Evolutionary conservation across 1,284 basidiomycete species (phyloP).

Genomic region (Malassezia cuniculi): DNA sequence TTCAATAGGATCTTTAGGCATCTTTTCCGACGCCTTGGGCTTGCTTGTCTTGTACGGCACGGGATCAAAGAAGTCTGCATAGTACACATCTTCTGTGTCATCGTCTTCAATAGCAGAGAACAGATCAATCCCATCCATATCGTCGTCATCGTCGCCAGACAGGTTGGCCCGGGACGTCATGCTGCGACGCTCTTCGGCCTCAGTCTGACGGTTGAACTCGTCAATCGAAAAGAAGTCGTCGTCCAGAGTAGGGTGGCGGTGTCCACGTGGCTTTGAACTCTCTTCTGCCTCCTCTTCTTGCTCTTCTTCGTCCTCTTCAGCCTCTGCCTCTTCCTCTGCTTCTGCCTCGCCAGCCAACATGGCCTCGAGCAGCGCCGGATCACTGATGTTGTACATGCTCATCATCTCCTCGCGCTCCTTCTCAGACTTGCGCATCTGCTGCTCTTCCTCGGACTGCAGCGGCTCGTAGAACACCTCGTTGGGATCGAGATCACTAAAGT

Average conservation of each 20-base stretch:
- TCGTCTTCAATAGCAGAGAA: conserved; percentile 6
- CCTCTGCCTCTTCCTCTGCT: conserved; percentile 13
- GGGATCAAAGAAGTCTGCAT: conserved; percentile 56
- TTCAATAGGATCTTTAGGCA: neutral
- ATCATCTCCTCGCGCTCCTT: conserved; percentile 21
- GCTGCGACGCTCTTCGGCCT: conserved; percentile 59
- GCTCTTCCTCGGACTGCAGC: conserved; percentile 34
- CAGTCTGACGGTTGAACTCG: conserved; percentile 75
- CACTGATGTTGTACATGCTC: conserved; percentile 12
- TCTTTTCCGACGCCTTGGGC: neutral
- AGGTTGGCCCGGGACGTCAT: conserved; percentile 51
- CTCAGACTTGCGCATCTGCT: conserved; percentile 27
- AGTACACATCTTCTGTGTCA: conserved; percentile 20
- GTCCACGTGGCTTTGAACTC: conserved; percentile 19
- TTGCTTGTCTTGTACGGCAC: conserved; percentile 17
- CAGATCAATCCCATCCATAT: conserved; percentile 11
- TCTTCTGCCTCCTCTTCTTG: conserved; percentile 11
- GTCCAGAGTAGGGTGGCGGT: conserved; percentile 58
- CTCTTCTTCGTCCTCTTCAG: conserved; percentile 14
- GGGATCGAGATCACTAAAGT: conserved; percentile 31
- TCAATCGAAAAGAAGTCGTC: conserved; percentile 85
- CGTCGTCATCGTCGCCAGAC: conserved; percentile 16
- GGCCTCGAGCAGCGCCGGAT: conserved; percentile 9
- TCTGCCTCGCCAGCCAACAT: conserved; percentile 10
- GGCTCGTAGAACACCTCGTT: conserved; percentile 34